phyloP scores from a whole-genome alignment of 2,329 filamentous ascomycete species.

The Fusarium sulawesiense region DNA sequence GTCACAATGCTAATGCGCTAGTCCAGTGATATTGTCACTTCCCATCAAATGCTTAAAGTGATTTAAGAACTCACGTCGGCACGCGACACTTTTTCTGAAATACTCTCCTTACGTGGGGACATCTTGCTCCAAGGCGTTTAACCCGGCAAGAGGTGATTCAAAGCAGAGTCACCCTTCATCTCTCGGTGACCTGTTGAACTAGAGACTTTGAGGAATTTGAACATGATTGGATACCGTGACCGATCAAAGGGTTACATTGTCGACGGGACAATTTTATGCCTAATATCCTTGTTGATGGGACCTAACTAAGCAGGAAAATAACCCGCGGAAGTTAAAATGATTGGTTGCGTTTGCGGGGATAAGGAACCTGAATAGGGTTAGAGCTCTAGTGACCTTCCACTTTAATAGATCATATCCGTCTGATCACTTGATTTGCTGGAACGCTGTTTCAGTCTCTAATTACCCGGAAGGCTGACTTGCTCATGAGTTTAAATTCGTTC shows the following conservation, averaged over 20 bases:
- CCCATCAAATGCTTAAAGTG: background rate
- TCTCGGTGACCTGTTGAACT: background rate
- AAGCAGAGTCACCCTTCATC: background rate
- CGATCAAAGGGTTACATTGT: constrained; percentile 17
- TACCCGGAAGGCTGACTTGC: background rate
- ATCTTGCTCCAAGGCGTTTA: background rate
- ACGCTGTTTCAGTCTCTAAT: background rate
- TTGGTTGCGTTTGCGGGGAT: background rate
- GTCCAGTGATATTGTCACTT: background rate
- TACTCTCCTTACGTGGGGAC: background rate
- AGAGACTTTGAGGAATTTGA: background rate
- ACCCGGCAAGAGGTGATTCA: background rate
- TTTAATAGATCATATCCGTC: background rate
- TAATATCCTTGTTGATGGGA: background rate
- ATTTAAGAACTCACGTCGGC: background rate
- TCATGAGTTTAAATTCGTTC: background rate
- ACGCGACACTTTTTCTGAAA: background rate
- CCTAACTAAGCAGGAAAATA: background rate
- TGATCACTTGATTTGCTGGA: background rate
- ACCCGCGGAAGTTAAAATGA: background rate
- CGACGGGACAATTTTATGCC: background rate
- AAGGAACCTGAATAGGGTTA: background rate
- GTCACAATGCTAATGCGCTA: background rate
- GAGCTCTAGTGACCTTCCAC: background rate
- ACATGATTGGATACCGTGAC: constrained; percentile 13